Conservation (phyloP, 345 rosid genomes). For the Durio zibethinus region DNA sequence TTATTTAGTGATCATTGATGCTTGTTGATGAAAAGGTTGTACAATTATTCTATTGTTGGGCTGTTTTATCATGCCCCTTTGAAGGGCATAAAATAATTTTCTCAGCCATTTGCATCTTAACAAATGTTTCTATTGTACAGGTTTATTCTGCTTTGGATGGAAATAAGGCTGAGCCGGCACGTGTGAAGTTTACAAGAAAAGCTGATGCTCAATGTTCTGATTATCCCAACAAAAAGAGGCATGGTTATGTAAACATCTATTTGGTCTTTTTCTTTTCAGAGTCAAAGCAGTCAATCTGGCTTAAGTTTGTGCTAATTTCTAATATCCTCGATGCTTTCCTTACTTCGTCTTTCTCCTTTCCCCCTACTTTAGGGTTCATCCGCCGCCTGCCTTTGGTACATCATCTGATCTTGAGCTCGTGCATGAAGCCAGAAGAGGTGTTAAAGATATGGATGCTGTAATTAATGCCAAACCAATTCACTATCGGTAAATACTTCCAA, state of each 20-base stretch:
- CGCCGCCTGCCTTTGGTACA: constrained; percentile 52
- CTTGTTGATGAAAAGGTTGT: background rate
- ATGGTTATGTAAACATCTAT: constrained; percentile 22
- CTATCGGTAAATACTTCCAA: constrained; percentile 29
- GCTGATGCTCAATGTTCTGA: constrained; percentile 23
- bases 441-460: constrained; percentile 26
- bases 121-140: constrained; percentile 33
- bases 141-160: constrained; percentile 30
- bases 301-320: background rate
- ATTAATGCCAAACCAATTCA: constrained; percentile 17
- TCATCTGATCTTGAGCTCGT: constrained; percentile 31
- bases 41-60: background rate
- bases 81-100: background rate
- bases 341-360: background rate
- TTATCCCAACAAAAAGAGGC: constrained; percentile 38
- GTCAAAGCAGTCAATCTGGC: background rate
- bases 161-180: constrained; percentile 15
- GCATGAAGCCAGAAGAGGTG: constrained; percentile 20
- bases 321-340: background rate
- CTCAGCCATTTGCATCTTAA: constrained; percentile 4
- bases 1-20: constrained; percentile 1
- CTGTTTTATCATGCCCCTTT: background rate
- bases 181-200: constrained; percentile 28
- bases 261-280: background rate
- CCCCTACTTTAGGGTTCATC: constrained; percentile 33